phyloP scores from a whole-genome alignment of 257 asterid genomes.

The Ballota nigra region DNA sequence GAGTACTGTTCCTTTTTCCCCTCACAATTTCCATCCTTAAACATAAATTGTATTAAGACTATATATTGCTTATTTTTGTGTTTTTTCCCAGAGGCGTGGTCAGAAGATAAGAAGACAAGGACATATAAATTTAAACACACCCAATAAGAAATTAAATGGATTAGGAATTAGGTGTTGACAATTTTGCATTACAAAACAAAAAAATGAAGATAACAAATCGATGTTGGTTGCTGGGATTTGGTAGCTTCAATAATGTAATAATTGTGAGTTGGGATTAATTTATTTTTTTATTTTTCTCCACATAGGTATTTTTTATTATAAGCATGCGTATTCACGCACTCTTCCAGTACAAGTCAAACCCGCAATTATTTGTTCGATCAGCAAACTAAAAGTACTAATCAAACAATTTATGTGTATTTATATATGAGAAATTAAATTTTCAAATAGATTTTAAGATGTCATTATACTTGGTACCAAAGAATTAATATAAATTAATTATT shows the following conservation, averaged over 20 bases:
- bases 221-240: slow-evolving; percentile 22
- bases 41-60: too few species aligned
- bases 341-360: background rate
- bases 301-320: too few species aligned
- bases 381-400: too few species aligned
- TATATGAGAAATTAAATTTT: too few species aligned
- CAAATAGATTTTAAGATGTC: too few species aligned
- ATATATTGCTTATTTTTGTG: background rate
- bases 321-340: background rate
- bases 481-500: too few species aligned
- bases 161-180: slow-evolving; percentile 13
- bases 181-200: background rate
- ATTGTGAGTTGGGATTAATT: background rate
- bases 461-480: too few species aligned
- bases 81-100: background rate
- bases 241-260: slow-evolving; percentile 12
- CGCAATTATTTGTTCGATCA: background rate
- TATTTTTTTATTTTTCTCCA: background rate
- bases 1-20: too few species aligned
- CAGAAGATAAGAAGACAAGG: background rate
- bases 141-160: background rate
- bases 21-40: too few species aligned
- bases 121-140: background rate
- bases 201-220: background rate
- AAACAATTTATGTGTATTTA: too few species aligned